Base-by-base conservation (phyloP, 495 filamentous ascomycete genomes). In the Penicillium daleae region DNA sequence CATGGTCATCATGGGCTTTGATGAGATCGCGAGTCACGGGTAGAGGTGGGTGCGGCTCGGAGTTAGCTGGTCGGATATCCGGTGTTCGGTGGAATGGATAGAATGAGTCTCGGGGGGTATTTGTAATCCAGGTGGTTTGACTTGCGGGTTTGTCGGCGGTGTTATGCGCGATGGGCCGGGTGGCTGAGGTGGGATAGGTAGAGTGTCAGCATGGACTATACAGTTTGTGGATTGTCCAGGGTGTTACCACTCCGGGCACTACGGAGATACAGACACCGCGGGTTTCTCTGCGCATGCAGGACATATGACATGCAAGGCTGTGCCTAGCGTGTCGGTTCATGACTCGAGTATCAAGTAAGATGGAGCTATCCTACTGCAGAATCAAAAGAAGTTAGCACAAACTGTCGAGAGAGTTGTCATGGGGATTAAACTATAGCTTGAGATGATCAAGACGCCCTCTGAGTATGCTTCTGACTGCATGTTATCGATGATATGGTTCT, bases 11-110 rank as follows among this genome's bases (percentile, higher is more conserved):
- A 8, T 32, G 49, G n/a, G 7, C 17, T n/a, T 26, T 31, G 0
- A 24, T 17, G 32, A 26, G 49, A 21, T 48, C 8, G 19, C 13
- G n/a, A 19, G 29, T 54, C 51, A 32, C 4, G n/a, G 12, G 29
- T 32, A 19, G 27, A 19, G 24, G n/a, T n/a, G n/a, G 27, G 13
- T 10, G 6, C 27, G 26, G 17, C 17, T 54, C 51, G 51, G 51
- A 54, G 51, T 21, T 54, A 54, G 51, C 7, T 35, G 13, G 15
- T 29, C 29, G 24, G 51, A 54, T 8, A n/a, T 54, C 51, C 51
- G 51, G 26, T 13, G 12, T 17, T 29, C 22, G 24, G 10, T 6
- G 24, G 24, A 21, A n/a, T 6, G 12, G 10, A 12, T n/a, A n/a
- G n/a, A n/a, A n/a, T n/a, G n/a, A n/a, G 19, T 46, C 5, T 10